Conservation (phyloP, 2,329 filamentous ascomycete genomes). For the Fusarium sp. region DNA sequence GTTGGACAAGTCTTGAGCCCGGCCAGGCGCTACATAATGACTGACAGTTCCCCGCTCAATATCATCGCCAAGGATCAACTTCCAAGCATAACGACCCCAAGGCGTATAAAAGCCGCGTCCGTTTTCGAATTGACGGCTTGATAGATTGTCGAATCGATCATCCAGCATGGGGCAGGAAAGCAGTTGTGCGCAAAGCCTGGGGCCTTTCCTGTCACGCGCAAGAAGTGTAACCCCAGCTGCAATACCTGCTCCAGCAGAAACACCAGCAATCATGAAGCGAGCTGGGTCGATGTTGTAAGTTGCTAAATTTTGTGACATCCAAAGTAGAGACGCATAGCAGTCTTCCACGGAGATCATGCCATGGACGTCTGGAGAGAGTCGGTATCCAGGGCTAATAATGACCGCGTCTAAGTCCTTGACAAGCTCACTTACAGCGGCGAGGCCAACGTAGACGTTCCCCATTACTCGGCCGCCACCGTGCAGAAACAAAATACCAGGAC, state of each 20-base stretch:
- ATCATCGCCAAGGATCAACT: constrained; percentile 12
- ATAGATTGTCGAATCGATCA: constrained; percentile 17
- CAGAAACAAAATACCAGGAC: constrained; percentile 14
- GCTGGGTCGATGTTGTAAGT: neutral
- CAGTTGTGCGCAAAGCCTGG: constrained; percentile 19
- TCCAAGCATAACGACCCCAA: constrained; percentile 12
- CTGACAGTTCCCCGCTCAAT: constrained; percentile 5
- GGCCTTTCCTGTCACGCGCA: constrained; percentile 13
- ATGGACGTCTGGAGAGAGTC: constrained; percentile 15
- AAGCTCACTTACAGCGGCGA: constrained; percentile 2
- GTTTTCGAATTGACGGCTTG: constrained; percentile 20
- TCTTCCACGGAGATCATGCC: constrained; percentile 13
- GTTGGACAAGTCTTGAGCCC: constrained; percentile 13
- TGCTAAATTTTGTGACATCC: constrained; percentile 3
- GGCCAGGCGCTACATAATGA: constrained; percentile 11
- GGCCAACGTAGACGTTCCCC: constrained; percentile 17
- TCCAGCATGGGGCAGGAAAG: constrained; percentile 34
- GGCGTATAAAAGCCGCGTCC: constrained; percentile 15
- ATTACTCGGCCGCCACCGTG: constrained; percentile 27
- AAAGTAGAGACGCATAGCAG: constrained; percentile 8
- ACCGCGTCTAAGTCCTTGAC: constrained; percentile 26
- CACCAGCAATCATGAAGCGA: constrained; percentile 22
- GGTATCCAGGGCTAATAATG: constrained; percentile 10
- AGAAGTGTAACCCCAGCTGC: constrained; percentile 10
- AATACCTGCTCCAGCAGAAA: constrained; percentile 27